Evolutionary conservation across 176 grass and related monocot species (phyloP).

Genomic region (Musa troglodytarum): DNA sequence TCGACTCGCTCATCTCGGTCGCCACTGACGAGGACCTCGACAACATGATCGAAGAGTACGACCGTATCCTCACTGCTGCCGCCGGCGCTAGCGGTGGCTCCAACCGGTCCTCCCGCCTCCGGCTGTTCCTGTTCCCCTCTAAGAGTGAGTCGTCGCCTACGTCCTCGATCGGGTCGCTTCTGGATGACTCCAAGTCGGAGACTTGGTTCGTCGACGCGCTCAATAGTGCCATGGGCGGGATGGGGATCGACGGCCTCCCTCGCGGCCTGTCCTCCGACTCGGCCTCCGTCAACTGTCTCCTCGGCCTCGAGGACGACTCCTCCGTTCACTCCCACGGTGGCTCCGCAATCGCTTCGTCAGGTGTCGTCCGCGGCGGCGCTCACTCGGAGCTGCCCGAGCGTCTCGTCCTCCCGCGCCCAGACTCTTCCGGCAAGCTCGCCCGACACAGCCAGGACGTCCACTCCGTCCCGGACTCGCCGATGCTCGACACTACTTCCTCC

Average conservation of each 20-base stretch:
- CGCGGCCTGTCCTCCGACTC: constrained; percentile 74
- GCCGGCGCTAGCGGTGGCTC: constrained; percentile 25
- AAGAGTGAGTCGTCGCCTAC: constrained; percentile 59
- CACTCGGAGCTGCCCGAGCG: constrained; percentile 22
- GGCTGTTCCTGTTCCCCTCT: constrained; percentile 84
- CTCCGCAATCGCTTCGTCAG: background rate
- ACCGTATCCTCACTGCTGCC: constrained; percentile 49
- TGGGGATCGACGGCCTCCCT: constrained; percentile 59
- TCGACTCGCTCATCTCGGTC: constrained; percentile 88
- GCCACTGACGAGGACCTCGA: constrained; percentile 94
- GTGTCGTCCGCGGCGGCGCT: background rate
- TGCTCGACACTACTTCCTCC: constrained; percentile 82
- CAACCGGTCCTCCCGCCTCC: constrained; percentile 78
- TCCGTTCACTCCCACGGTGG: constrained; percentile 61
- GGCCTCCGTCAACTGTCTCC: constrained; percentile 92
- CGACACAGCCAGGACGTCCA: constrained; percentile 47
- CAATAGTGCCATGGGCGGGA: constrained; percentile 61
- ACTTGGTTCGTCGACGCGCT: constrained; percentile 96
- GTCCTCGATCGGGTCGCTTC: constrained; percentile 63
- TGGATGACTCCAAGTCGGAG: constrained; percentile 91
- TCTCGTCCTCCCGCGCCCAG: background rate
- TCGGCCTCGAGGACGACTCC: constrained; percentile 84
- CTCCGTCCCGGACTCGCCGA: constrained; percentile 81
- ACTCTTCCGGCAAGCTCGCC: constrained; percentile 16
- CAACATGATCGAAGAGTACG: constrained; percentile 98